These are phyloP conservation scores for Colletotrichum paranaense DNA, from an alignment of 2,329 filamentous ascomycete genomes.

Conservation along the genomic window DNA sequence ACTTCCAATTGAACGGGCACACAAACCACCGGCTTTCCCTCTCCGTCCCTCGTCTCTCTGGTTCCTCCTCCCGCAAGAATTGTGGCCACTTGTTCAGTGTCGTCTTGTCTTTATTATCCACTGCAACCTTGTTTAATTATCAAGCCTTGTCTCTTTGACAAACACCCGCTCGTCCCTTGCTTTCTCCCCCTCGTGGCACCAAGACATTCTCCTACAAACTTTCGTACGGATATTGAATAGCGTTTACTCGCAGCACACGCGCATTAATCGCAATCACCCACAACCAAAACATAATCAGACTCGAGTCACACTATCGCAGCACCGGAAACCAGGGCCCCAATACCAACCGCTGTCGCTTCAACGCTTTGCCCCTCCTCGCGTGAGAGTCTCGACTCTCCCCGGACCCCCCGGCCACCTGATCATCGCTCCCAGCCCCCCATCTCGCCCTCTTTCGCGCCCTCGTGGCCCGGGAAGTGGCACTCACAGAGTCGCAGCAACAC, in stretches of 20 bases:
- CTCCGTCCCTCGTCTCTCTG: not conserved
- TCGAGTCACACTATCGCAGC: not conserved
- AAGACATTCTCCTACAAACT: not conserved
- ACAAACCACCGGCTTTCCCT: no score
- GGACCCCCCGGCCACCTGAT: not conserved
- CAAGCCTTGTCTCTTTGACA: not conserved
- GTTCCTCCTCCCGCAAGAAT: not conserved
- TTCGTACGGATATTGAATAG: not conserved
- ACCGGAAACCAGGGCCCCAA: not conserved
- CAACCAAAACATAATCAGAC: not conserved
- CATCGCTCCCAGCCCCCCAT: not conserved
- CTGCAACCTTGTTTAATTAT: not conserved
- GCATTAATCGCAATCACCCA: not conserved
- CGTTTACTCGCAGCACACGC: not conserved
- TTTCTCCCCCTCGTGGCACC: not conserved
- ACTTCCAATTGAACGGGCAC: no score
- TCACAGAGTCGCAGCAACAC: not conserved
- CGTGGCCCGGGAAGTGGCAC: slow-evolving; percentile 2
- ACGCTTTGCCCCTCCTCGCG: not conserved
- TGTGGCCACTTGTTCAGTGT: not conserved
- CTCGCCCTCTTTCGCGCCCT: not conserved
- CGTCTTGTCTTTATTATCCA: not conserved
- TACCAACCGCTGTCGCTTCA: not conserved
- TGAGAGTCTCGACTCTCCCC: not conserved
- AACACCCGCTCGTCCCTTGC: not conserved